Conservation (phyloP, 1,139 yeast genomes). For the Saccharomyces hybrid region DNA sequence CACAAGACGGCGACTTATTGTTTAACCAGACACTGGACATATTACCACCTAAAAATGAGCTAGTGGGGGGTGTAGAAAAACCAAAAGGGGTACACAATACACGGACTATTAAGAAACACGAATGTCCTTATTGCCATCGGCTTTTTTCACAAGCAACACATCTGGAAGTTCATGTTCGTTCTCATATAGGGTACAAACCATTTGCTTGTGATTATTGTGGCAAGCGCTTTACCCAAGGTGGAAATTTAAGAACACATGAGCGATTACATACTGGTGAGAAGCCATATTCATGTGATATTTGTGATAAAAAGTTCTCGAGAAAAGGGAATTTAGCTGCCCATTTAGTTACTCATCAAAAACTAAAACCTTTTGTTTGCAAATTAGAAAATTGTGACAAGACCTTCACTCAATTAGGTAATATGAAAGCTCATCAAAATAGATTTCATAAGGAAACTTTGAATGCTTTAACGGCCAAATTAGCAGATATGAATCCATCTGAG, state of each 20-base stretch:
- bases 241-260: constrained; percentile 81
- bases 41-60: constrained; percentile 55
- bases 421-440: constrained; percentile 89
- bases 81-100: constrained; percentile 37
- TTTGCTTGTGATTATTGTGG: constrained; percentile 73
- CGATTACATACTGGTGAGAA: constrained; percentile 89
- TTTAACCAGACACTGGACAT: constrained; percentile 27
- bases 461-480: constrained; percentile 52
- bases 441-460: constrained; percentile 71
- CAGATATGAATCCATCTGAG: constrained; percentile 43
- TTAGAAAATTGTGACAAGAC: constrained; percentile 78
- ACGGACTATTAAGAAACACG: constrained; percentile 45
- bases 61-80: constrained; percentile 80
- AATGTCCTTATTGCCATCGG: constrained; percentile 65
- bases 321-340: constrained; percentile 91
- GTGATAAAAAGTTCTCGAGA: constrained; percentile 71
- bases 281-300: constrained; percentile 73
- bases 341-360: constrained; percentile 68
- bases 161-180: constrained; percentile 68
- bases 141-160: constrained; percentile 70
- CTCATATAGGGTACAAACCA: constrained; percentile 74
- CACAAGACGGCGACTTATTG: constrained; percentile 47
- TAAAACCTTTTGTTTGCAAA: constrained; percentile 73
- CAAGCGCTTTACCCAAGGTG: constrained; percentile 85
- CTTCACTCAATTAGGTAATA: constrained; percentile 85